phyloP scores from a whole-genome alignment of 768 basidiomycete species.

The Lactarius pseudohatsudake region DNA sequence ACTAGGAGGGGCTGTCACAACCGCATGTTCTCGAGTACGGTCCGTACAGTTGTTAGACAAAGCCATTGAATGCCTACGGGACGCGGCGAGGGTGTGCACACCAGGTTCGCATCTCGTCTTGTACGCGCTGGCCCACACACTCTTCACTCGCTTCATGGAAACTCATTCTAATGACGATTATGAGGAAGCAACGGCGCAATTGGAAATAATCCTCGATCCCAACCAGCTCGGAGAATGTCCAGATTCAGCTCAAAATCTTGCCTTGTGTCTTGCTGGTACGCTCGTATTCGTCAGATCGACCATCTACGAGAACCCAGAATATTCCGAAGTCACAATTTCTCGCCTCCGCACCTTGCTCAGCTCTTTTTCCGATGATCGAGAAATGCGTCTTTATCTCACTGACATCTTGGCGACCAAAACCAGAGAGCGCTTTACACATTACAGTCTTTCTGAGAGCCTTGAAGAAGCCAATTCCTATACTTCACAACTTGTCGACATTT shows the following conservation, averaged over 20 bases:
- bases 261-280: not conserved
- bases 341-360: constrained; percentile 1
- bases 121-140: not conserved
- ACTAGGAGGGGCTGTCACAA: not conserved
- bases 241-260: not conserved
- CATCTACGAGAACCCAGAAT: constrained; percentile 2
- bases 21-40: not conserved
- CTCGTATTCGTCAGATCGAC: not conserved
- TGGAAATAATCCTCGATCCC: not conserved
- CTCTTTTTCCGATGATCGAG: not conserved
- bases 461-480: constrained; percentile 1
- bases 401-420: not conserved
- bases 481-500: not conserved
- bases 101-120: not conserved
- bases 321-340: constrained; percentile 7
- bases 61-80: not conserved
- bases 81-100: not conserved
- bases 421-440: not conserved
- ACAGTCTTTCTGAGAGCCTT: not conserved
- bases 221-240: not conserved
- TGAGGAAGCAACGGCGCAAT: constrained; percentile 8
- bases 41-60: not conserved
- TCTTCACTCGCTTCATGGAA: not conserved
- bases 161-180: constrained; percentile 5
- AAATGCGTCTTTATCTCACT: no score